Percentiles rank a stretch among this genome's conserved stretches.
phyloP scores from a whole-genome alignment of 768 basidiomycete genomes.

The Mrakia hoshinonis region DNA sequence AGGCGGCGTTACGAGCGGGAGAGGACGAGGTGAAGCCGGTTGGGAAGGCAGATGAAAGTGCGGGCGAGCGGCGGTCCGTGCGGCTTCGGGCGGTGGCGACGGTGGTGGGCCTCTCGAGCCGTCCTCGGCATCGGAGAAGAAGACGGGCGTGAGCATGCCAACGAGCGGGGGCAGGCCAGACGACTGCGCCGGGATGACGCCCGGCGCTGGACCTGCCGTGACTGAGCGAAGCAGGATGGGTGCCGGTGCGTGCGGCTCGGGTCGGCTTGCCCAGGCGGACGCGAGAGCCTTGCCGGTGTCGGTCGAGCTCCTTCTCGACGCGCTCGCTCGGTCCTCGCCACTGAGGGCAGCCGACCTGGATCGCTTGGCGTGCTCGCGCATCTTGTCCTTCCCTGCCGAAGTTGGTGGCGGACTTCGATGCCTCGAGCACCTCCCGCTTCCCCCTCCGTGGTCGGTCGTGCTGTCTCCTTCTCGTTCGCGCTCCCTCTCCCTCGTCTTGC shows the following conservation, averaged over 20 bases:
- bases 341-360: neutral
- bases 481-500: conserved; percentile 20
- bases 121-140: neutral
- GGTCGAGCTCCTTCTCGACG: no score
- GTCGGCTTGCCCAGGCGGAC: no score
- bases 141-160: neutral
- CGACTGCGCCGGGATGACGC: no score
- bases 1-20: neutral
- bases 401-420: conserved; percentile 18
- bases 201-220: neutral
- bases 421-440: conserved; percentile 20
- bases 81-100: conserved; percentile 17
- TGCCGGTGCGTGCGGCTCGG: no score
- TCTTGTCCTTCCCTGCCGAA: conserved; percentile 8
- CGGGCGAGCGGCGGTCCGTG: conserved; percentile 3
- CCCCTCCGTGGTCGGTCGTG: conserved; percentile 14
- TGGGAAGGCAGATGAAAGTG: neutral
- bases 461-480: conserved; percentile 16
- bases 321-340: no score
- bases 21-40: neutral
- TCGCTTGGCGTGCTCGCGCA: neutral
- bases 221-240: neutral
- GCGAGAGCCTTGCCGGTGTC: no score
- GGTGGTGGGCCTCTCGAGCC: conserved; percentile 17
- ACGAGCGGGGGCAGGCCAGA: neutral